These are phyloP conservation scores for Actinomucor elegans DNA, from an alignment of 371 early-diverging fungal species.

Conservation along the genomic window DNA sequence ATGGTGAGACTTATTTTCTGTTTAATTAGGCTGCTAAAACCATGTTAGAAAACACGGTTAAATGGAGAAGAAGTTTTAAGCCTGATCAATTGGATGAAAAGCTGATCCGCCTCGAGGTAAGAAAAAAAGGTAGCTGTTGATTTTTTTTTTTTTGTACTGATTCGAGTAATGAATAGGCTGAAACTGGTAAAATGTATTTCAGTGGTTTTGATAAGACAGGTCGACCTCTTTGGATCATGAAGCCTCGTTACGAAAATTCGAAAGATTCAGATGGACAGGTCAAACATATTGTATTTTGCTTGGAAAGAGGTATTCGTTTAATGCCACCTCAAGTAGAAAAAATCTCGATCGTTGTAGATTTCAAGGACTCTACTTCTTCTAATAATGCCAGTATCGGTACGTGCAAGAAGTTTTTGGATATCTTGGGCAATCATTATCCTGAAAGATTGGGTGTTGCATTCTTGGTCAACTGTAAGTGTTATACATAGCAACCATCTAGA, in stretches of 20 bases:
- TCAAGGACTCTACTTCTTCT: slow-evolving; percentile 58
- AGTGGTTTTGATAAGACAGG: slow-evolving; percentile 68
- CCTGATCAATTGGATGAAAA: slow-evolving; percentile 68
- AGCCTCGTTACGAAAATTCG: slow-evolving; percentile 70
- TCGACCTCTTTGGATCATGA: slow-evolving; percentile 64
- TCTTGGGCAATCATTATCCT: slow-evolving; percentile 79
- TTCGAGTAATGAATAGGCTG: slow-evolving; percentile 30
- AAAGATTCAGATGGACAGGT: slow-evolving; percentile 70
- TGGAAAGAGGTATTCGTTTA: slow-evolving; percentile 68
- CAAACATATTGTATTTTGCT: slow-evolving; percentile 67
- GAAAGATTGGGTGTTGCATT: slow-evolving; percentile 68
- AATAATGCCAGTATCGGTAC: slow-evolving; percentile 65
- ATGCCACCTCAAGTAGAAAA: slow-evolving; percentile 71
- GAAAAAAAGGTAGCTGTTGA: background rate
- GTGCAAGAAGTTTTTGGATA: slow-evolving; percentile 65
- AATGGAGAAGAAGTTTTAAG: slow-evolving; percentile 71
- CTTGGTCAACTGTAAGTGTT: slow-evolving; percentile 51
- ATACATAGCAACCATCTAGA: background rate
- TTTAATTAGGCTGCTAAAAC: slow-evolving; percentile 42
- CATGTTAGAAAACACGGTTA: slow-evolving; percentile 63
- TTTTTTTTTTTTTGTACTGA: background rate
- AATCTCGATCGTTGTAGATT: slow-evolving; percentile 73
- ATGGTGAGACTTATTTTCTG: background rate
- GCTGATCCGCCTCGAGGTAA: slow-evolving; percentile 47
- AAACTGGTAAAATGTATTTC: slow-evolving; percentile 75